phyloP scores from a whole-genome alignment of 1,284 basidiomycete species.

The Cutaneotrichosporon mucoides region DNA sequence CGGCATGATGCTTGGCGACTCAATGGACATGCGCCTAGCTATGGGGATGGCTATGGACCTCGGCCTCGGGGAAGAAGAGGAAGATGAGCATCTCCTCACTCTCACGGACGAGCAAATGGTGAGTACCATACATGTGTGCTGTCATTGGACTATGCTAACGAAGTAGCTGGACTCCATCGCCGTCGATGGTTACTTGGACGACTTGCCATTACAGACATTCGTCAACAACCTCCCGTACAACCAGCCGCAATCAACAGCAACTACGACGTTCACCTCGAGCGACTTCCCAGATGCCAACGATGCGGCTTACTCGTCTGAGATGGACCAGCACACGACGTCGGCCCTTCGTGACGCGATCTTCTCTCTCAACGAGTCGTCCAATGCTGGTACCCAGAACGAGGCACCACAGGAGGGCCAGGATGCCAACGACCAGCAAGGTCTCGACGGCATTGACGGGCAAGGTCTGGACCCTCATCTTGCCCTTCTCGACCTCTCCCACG shows the following conservation, averaged over 20 bases:
- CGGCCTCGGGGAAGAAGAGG: conserved; percentile 39
- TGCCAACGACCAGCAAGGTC: conserved; percentile 23
- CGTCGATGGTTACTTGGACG: conserved; percentile 48
- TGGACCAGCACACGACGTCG: conserved; percentile 48
- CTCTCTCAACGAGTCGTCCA: conserved; percentile 43
- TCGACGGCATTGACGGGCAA: conserved; percentile 21
- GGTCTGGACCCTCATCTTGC: conserved; percentile 42
- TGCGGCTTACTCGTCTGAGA: conserved; percentile 36
- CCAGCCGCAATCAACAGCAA: conserved; percentile 15
- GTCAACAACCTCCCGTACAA: conserved; percentile 44
- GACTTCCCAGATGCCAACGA: conserved; percentile 32
- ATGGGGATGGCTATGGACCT: conserved; percentile 48
- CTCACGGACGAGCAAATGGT: conserved; percentile 48
- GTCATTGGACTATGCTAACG: neutral
- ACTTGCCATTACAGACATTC: conserved; percentile 43
- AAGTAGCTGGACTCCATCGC: conserved; percentile 44
- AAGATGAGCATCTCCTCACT: conserved; percentile 41
- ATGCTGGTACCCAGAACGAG: conserved; percentile 20
- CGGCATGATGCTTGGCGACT: conserved; percentile 26
- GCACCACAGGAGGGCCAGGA: conserved; percentile 25
- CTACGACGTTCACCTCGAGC: conserved; percentile 24
- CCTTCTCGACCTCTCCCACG: conserved; percentile 40
- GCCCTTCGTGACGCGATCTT: conserved; percentile 48
- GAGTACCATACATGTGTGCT: conserved; percentile 9
- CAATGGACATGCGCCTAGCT: conserved; percentile 44